Evolutionary conservation across 352 stramenopile species (phyloP), one percentile per base, ranked within the genome.

Genomic region (Hyphochytrium catenoides): DNA sequence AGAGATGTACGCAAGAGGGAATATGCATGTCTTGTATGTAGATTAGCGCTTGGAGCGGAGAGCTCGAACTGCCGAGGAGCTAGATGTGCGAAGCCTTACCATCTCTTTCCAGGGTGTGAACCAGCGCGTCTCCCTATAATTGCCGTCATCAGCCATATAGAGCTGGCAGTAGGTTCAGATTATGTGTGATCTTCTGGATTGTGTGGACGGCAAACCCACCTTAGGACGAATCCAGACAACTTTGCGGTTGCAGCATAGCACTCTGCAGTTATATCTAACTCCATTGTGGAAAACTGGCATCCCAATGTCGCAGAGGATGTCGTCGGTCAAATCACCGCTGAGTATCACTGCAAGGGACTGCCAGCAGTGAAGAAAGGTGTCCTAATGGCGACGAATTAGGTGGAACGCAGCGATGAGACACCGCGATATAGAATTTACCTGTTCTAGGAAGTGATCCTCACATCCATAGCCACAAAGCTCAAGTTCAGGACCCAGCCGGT

Each of bases 371-470:
- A 66, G 69, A 57, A 96, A 94, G 36, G 91, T 98, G 51, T 98
- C 91, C 18, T n/a, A n/a, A n/a, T n/a, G n/a, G n/a, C n/a, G n/a
- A n/a, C n/a, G n/a, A n/a, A n/a, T n/a, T n/a, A n/a, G n/a, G n/a
- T n/a, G n/a, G n/a, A n/a, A n/a, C n/a, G n/a, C n/a, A n/a, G n/a
- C n/a, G n/a, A n/a, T n/a, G n/a, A n/a, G n/a, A n/a, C n/a, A n/a
- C n/a, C n/a, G n/a, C n/a, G n/a, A n/a, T n/a, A n/a, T n/a, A n/a
- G n/a, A n/a, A n/a, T n/a, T n/a, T n/a, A n/a, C n/a, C n/a, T 75
- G 56, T 53, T 98, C 91, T 8, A 96, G 66, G 50, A 97, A 98
- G 52, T 98, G 89, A 55, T 98, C 91, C 57, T 98, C 91, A 48
- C 89, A 98, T 20, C 87, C 88, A 52, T 98, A 98, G 18, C 91